Conservation (phyloP, 129 eudicot species). For the Artemisia argyi region DNA sequence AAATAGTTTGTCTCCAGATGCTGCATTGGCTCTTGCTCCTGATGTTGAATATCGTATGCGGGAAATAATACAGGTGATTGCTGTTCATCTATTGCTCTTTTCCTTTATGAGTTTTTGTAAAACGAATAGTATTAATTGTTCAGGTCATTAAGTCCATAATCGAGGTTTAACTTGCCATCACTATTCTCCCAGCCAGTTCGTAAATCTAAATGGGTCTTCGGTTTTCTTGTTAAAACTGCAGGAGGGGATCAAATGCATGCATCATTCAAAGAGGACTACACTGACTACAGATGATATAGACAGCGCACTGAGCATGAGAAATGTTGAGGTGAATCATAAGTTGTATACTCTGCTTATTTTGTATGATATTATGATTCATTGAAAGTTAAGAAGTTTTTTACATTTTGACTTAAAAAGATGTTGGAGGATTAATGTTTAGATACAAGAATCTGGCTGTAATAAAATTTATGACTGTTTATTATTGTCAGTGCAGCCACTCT, state of each 20-base stretch:
- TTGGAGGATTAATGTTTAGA: constrained; percentile 13
- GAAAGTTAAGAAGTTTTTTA: neutral
- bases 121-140: neutral
- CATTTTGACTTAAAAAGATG: neutral
- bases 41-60: constrained; percentile 83
- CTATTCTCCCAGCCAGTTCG: too few relatives aligned
- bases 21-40: constrained; percentile 72
- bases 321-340: constrained; percentile 54
- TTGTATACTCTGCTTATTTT: neutral
- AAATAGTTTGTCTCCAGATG: constrained; percentile 58
- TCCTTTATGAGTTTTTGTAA: neutral
- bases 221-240: constrained; percentile 28
- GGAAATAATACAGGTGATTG: constrained; percentile 66
- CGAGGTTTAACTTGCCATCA: too few relatives aligned
- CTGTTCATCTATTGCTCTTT: neutral
- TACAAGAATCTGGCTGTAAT: constrained; percentile 16
- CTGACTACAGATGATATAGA: constrained; percentile 69
- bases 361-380: constrained; percentile 9
- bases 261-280: constrained; percentile 64
- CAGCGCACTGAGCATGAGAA: constrained; percentile 63
- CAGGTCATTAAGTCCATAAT: neutral
- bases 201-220: too few relatives aligned
- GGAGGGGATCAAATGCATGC: constrained; percentile 84
- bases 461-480: constrained; percentile 16
- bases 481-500: constrained; percentile 55